Evolutionary conservation across 345 rosid genomes (phyloP).

Genomic region (Sapria himalayana): DNA sequence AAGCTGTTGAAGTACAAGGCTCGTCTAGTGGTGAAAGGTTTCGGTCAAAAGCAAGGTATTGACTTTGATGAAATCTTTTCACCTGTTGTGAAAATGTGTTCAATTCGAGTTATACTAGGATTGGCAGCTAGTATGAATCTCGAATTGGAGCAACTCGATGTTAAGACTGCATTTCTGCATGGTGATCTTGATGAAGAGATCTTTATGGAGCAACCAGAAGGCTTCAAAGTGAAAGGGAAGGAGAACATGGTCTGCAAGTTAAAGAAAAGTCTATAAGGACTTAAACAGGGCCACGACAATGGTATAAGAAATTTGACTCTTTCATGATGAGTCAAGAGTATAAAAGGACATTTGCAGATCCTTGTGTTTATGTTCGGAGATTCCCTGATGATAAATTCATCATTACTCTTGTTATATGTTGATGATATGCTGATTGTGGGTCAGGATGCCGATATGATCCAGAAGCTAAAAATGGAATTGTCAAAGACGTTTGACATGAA

Average conservation of each 20-base stretch:
- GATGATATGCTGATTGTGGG: too few species aligned
- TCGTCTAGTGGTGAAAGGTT: background rate
- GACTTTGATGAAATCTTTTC: slow-evolving; percentile 1
- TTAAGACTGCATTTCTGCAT: background rate
- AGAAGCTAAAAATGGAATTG: too few species aligned
- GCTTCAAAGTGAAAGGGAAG: too few species aligned
- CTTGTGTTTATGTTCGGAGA: background rate
- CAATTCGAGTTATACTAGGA: background rate
- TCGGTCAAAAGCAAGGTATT: background rate
- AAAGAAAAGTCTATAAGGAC: too few species aligned
- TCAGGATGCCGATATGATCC: too few species aligned
- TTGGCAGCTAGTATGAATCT: background rate
- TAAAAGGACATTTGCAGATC: background rate
- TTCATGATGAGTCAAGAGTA: background rate
- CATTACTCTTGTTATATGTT: too few species aligned
- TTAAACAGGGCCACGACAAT: too few species aligned
- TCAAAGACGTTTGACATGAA: too few species aligned
- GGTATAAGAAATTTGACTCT: too few species aligned
- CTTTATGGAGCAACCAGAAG: background rate
- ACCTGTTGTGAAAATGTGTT: background rate
- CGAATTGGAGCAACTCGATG: background rate
- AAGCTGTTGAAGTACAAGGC: background rate
- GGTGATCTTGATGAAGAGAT: background rate
- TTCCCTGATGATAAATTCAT: too few species aligned
- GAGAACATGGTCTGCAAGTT: too few species aligned